Conservation (phyloP, 805 yeast genomes). For the Suhomyces sp. region DNA sequence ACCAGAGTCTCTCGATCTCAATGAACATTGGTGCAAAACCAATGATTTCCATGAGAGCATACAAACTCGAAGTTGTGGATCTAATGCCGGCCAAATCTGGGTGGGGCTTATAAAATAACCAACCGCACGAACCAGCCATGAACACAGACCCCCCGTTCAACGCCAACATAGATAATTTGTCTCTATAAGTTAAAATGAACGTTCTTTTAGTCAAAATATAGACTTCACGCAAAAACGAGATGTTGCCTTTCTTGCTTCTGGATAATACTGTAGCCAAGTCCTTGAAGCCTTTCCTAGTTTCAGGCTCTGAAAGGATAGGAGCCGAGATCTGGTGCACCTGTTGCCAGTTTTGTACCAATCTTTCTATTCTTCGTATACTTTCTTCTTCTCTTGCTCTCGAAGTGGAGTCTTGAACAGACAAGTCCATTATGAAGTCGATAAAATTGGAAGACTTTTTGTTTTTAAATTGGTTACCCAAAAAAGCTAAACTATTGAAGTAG, state of each 20-base stretch:
- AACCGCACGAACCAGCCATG: conserved; percentile 18
- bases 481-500: conserved; percentile 12
- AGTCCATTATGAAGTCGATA: conserved; percentile 13
- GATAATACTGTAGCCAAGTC: conserved; percentile 7
- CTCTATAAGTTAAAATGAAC: conserved; percentile 17
- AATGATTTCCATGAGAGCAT: conserved; percentile 21
- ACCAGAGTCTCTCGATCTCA: conserved; percentile 24
- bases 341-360: conserved; percentile 10
- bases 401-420: conserved; percentile 12
- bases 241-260: conserved; percentile 12
- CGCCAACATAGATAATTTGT: conserved; percentile 16
- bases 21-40: conserved; percentile 25
- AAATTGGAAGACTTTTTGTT: conserved; percentile 4
- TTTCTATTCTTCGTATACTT: conserved; percentile 8
- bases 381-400: conserved; percentile 8
- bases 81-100: conserved; percentile 21
- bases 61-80: conserved; percentile 19
- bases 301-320: neutral
- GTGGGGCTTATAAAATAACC: conserved; percentile 22
- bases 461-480: neutral
- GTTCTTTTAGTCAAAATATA: conserved; percentile 18
- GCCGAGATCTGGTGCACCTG: neutral
- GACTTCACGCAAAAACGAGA: conserved; percentile 19
- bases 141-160: conserved; percentile 19
- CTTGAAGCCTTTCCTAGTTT: conserved; percentile 2